A percentile compares a stretch with the other conserved stretches of the same genome.
phyloP scores from a whole-genome alignment of 202 grass and related monocot species.

The Digitaria exilis region DNA sequence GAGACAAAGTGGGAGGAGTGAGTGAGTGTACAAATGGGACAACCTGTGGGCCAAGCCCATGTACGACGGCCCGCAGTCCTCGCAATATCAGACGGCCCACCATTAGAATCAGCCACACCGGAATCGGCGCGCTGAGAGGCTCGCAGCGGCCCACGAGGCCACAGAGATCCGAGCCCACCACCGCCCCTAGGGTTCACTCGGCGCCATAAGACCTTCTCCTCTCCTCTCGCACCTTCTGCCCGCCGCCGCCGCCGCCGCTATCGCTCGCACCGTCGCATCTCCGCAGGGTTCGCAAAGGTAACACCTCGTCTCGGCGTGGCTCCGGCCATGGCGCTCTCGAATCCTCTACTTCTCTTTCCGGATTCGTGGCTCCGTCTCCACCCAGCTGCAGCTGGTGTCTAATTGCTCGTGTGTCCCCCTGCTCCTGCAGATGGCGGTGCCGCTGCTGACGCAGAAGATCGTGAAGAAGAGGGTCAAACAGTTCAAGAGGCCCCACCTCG shows the following conservation, averaged over 20 bases:
- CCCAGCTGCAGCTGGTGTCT: neutral
- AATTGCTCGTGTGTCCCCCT: neutral
- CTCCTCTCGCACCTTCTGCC: no score
- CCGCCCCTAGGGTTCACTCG: constrained; percentile 34
- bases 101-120: no score
- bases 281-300: constrained; percentile 37
- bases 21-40: no score
- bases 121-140: no score
- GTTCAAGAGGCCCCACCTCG: constrained; percentile 82
- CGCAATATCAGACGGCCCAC: no score
- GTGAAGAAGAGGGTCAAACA: constrained; percentile 88
- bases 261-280: constrained; percentile 4
- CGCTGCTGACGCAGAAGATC: constrained; percentile 69
- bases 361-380: neutral
- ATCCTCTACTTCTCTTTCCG: no score
- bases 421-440: constrained; percentile 54
- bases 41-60: no score
- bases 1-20: no score
- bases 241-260: neutral
- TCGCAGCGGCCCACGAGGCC: no score
- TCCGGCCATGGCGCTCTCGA: neutral
- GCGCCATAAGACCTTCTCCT: constrained; percentile 16
- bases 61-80: no score
- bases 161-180: neutral
- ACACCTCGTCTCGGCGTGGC: neutral